Base-by-base conservation (phyloP, 164 flowering plant species). In the Umbellularia californica region DNA sequence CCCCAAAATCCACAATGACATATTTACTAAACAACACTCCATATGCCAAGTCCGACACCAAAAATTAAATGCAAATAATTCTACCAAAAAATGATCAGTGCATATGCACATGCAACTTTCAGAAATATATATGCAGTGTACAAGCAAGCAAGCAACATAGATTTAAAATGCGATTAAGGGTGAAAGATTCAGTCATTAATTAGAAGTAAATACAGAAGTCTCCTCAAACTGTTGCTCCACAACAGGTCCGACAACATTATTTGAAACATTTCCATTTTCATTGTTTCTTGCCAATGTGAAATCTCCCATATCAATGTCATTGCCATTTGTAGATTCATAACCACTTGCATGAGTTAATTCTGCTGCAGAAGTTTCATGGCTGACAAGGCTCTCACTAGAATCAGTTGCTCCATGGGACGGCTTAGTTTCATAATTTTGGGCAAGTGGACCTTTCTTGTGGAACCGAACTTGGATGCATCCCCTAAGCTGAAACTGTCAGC, bases 221-320 rank as follows among this genome's bases (percentile, higher is more conserved):
- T 82, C 91, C 23, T 69, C 84, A 65, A 75, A 79, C 35, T 81
- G 94, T 62, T 84, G 88, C 78, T 82, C 90, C 22, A 74, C 63
- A 70, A 74, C 80, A 75, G 73, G 77, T 72, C 76, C 87, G 69
- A 69, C 83, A 52, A 69, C 85, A 73, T 76, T 81, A 69, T 75
- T 81, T 14, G 81, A 70, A 75, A 77, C 81, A 75, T 70, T 82
- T 28, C 97, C 99, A 87, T 91, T 95, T 68, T 85, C 90, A 28
- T 71, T 75, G 55, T 70, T 63, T 70, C 60, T 79, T 27, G 77
- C 74, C 7, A 75, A 3, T 22, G 79, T 52, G 19, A 55, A 72
- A 80, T 70, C 52, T 80, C 89, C 89, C 76, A 20, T 27, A 27
- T 27, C 69, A 10, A 33, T 84, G 81, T 77, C 82, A 81, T 76